Conservation (phyloP, 2,329 filamentous ascomycete species). For the Pleurostoma richardsiae region DNA sequence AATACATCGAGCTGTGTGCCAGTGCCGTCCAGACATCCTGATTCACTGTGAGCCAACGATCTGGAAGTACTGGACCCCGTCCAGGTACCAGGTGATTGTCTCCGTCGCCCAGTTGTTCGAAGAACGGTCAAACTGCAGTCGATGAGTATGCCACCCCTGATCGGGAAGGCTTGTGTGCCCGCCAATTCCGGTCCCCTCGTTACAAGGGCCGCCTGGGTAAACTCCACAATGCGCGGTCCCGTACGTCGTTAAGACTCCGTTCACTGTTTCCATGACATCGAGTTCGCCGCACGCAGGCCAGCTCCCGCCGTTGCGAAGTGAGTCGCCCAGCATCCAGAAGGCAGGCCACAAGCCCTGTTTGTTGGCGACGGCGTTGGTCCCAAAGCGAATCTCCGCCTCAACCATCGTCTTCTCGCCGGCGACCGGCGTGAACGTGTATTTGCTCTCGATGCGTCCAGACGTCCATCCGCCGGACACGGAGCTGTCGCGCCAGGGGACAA, state of each 20-base stretch:
- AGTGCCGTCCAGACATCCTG: slow-evolving; percentile 35
- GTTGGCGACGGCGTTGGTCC: slow-evolving; percentile 24
- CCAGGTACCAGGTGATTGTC: slow-evolving; percentile 42
- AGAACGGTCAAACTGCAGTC: slow-evolving; percentile 39
- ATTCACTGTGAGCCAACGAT: slow-evolving; percentile 33
- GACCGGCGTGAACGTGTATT: slow-evolving; percentile 36
- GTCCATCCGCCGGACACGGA: slow-evolving; percentile 35
- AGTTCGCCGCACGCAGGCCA: slow-evolving; percentile 48
- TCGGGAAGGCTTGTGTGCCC: slow-evolving; percentile 31
- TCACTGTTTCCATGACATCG: slow-evolving; percentile 44
- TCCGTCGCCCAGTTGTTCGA: slow-evolving; percentile 36
- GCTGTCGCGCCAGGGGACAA: slow-evolving; percentile 36
- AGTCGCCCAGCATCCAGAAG: slow-evolving; percentile 46
- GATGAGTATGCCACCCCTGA: slow-evolving; percentile 43
- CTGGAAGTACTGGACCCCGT: slow-evolving; percentile 36
- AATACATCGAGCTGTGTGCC: slow-evolving; percentile 15
- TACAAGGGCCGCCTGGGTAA: slow-evolving; percentile 37
- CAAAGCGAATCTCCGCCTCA: slow-evolving; percentile 40
- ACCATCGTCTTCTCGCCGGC: slow-evolving; percentile 33
- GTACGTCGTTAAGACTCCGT: slow-evolving; percentile 37
- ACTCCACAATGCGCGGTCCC: slow-evolving; percentile 43
- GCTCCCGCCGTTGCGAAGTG: slow-evolving; percentile 35
- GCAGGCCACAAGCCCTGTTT: slow-evolving; percentile 49
- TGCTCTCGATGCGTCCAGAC: slow-evolving; percentile 43
- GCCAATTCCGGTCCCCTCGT: slow-evolving; percentile 38